Percentiles rank a stretch among this genome's conserved stretches.
Evolutionary conservation across 2,329 filamentous ascomycete genomes (phyloP).

Genomic region (Phialophora chinensis): DNA sequence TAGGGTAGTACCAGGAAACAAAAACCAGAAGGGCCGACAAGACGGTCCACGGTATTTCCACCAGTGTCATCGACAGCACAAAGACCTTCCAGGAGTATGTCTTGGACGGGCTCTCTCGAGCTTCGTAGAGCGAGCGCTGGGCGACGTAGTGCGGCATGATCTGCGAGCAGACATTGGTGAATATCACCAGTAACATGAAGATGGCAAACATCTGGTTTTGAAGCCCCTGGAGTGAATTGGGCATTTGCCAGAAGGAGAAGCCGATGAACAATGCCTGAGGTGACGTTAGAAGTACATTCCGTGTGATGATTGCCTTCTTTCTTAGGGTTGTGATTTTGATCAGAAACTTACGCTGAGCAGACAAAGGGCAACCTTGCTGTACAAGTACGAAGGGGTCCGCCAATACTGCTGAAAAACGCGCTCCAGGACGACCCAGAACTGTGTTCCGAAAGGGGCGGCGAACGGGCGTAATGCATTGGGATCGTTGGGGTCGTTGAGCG

Average conservation of each 20-base stretch:
- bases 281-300: neutral
- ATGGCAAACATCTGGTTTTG: slow-evolving; percentile 1
- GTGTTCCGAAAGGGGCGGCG: neutral
- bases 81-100: too few species aligned
- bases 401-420: too few species aligned
- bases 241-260: neutral
- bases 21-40: too few species aligned
- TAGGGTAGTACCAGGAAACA: too few species aligned
- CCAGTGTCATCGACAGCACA: too few species aligned
- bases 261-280: neutral
- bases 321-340: neutral
- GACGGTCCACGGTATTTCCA: too few species aligned
- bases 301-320: neutral
- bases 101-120: too few species aligned
- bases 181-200: too few species aligned
- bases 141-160: neutral
- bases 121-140: neutral
- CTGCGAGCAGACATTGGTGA: neutral
- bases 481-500: neutral
- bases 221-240: neutral
- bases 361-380: neutral
- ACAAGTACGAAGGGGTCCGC: too few species aligned
- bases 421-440: too few species aligned
- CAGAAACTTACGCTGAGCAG: slow-evolving; percentile 3
- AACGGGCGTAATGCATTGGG: neutral